Base-by-base conservation (phyloP, 176 grass and related monocot genomes). In the Musa schizocarpa region DNA sequence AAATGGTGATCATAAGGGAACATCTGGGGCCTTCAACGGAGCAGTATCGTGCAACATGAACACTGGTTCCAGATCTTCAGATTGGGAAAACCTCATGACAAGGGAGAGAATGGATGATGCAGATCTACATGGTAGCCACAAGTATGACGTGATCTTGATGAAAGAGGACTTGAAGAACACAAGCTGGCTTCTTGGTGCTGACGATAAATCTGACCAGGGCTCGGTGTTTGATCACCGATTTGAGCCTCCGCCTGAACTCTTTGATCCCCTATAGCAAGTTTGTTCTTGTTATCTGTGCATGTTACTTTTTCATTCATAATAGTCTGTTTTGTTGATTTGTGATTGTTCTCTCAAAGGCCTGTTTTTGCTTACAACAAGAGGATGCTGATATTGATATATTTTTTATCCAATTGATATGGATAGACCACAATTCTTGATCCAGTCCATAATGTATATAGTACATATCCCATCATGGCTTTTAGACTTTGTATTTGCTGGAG, bases 211-310 rank as follows among this genome's bases (percentile, higher is more conserved):
- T 0, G 91, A 99, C 52, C 88, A 94, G 79, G 83, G 88, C 74
- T 84, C 84, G 0, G 73, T 97, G 72, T 91, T 98, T 50, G 90
- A 98, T 79, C 88, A 98, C 74, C 76, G 86, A 27, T 93, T 98
- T 3, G 95, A 94, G 57, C 82, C 88, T 21, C 96, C 81, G 2
- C 96, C 96, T 20, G 96, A 99, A 78, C 96, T 91, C n/a, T 99
- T 99, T 65, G 84, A 83, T 82, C 90, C 90, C 1, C 80, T 91
- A 26, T 92, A 82, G 88, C 77, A 53, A 29, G 64, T 24, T 50
- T 16, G 68, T 49, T 70, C 66, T n/a, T 69, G 1, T 4, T 17
- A 17, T 50, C 34, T 2, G 14, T 20, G 21, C 24, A 69, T 20
- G 16, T 2, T 69, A 14, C 3, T 69, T 9, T 20, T 17, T 16